phyloP scores from a whole-genome alignment of 2,329 filamentous ascomycete genomes.

The Rutstroemia sp. region DNA sequence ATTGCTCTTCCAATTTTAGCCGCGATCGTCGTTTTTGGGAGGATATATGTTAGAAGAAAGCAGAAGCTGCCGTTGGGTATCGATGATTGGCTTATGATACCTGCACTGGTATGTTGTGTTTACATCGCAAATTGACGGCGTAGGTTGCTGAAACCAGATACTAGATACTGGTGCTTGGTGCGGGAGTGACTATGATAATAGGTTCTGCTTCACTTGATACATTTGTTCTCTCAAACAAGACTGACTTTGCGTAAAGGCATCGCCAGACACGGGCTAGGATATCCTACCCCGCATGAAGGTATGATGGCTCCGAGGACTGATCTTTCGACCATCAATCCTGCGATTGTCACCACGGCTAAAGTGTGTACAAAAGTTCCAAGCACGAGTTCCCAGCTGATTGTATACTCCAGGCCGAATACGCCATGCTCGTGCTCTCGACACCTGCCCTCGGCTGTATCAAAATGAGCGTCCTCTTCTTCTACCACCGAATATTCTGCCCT shows the following conservation, averaged over 20 bases:
- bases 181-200: background rate
- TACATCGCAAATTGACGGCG: background rate
- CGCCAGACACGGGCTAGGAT: background rate
- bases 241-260: background rate
- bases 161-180: background rate
- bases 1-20: no score
- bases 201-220: background rate
- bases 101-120: background rate
- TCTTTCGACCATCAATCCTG: background rate
- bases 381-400: background rate
- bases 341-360: background rate
- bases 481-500: background rate
- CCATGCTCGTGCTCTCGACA: background rate
- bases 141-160: no score
- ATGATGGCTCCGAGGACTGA: background rate
- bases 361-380: background rate
- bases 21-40: background rate
- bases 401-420: background rate
- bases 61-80: background rate
- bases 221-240: background rate
- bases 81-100: background rate
- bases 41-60: background rate
- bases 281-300: background rate
- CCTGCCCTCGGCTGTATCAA: background rate
- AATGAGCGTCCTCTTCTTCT: background rate